These are phyloP conservation scores for Straminergon stramineum DNA, from an alignment of 225 moss, liverwort and hornwort species.

Conservation along the genomic window DNA sequence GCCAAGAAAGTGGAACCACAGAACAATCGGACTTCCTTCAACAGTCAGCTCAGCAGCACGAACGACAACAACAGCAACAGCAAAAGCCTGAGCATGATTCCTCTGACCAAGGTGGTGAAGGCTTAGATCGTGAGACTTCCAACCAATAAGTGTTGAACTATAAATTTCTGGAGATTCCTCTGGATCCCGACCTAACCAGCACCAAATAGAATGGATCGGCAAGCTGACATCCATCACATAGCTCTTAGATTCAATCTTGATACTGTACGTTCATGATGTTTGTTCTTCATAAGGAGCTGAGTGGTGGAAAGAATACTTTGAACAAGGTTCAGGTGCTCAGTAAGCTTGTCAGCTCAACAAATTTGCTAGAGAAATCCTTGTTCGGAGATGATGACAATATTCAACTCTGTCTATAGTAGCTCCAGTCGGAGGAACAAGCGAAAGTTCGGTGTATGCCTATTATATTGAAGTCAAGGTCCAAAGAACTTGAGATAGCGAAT, in stretches of 20 bases:
- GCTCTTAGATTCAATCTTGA: conserved; percentile 40
- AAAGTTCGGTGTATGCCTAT: background rate
- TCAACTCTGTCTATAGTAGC: background rate
- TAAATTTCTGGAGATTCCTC: background rate
- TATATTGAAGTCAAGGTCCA: background rate
- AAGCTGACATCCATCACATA: conserved; percentile 16
- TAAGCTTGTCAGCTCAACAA: conserved; percentile 21
- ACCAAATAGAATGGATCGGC: background rate
- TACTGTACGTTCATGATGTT: conserved; percentile 32
- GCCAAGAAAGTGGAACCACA: conserved; percentile 21
- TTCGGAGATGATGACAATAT: conserved; percentile 26
- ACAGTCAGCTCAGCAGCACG: conserved; percentile 8
- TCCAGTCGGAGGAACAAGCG: background rate
- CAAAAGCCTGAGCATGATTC: conserved; percentile 1
- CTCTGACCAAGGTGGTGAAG: conserved; percentile 6
- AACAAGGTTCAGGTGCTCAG: conserved; percentile 37
- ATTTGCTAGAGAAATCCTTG: conserved; percentile 33
- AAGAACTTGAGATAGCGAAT: background rate
- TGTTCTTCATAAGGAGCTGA: conserved; percentile 30
- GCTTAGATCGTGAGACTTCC: conserved; percentile 12
- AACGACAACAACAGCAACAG: background rate
- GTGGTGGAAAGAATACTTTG: conserved; percentile 34
- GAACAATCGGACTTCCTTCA: conserved; percentile 15
- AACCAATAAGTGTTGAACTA: background rate
- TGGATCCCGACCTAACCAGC: background rate